Evolutionary conservation across 1,284 basidiomycete genomes (phyloP).

Genomic region (Sporisorium sorghi): DNA sequence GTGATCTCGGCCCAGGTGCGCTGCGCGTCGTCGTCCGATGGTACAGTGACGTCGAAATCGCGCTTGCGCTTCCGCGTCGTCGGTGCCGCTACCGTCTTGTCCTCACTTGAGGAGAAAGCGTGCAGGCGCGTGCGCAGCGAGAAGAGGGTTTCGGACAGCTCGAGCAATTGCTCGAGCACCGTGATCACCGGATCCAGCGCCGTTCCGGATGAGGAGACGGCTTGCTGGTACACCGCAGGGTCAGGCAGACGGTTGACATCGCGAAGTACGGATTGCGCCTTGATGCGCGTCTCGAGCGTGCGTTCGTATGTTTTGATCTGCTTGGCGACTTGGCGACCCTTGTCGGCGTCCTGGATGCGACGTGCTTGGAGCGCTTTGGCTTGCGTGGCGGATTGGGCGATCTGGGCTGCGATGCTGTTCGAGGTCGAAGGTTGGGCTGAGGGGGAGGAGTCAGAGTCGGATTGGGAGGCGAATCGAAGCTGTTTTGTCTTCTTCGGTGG

Average conservation of each 20-base stretch:
- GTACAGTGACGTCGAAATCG: conserved; percentile 32
- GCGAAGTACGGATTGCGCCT: conserved; percentile 53
- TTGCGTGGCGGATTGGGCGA: conserved; percentile 42
- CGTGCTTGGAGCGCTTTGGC: conserved; percentile 50
- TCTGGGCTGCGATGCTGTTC: conserved; percentile 49
- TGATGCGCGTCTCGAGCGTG: conserved; percentile 59
- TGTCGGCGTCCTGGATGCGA: conserved; percentile 58
- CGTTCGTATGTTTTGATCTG: conserved; percentile 61
- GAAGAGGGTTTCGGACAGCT: conserved; percentile 44
- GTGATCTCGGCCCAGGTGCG: conserved; percentile 38
- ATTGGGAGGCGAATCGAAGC: conserved; percentile 26
- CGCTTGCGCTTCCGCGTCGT: conserved; percentile 42
- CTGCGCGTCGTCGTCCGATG: conserved; percentile 17
- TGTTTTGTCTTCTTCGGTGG: conserved; percentile 22
- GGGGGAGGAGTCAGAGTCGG: not conserved
- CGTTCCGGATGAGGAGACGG: conserved; percentile 8
- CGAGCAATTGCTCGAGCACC: conserved; percentile 37
- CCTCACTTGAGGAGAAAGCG: conserved; percentile 15
- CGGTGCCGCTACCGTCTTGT: conserved; percentile 5
- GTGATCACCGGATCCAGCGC: conserved; percentile 19
- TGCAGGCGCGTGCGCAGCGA: conserved; percentile 24
- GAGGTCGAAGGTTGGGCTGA: conserved; percentile 19
- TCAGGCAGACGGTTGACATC: conserved; percentile 44
- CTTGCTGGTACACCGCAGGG: conserved; percentile 15
- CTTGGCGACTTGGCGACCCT: conserved; percentile 57